These are phyloP conservation scores for Leptomonas pyrrhocoris DNA, from an alignment of 208 protist genomes.

Conservation along the genomic window DNA sequence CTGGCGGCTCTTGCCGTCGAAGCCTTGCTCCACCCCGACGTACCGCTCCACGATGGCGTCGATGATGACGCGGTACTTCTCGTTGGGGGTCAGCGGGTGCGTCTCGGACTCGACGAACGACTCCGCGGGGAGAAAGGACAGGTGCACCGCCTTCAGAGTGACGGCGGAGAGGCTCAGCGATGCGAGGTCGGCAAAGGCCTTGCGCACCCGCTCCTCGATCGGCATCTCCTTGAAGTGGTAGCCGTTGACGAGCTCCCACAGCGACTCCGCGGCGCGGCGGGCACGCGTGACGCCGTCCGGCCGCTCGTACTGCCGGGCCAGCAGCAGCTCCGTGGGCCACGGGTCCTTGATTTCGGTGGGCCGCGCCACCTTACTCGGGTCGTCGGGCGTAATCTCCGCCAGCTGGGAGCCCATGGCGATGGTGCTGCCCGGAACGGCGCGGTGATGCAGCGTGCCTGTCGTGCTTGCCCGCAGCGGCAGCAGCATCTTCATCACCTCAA, in stretches of 20 bases:
- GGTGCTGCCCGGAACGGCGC: constrained; percentile 86
- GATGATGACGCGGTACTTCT: constrained; percentile 65
- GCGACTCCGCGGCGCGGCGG: constrained; percentile 61
- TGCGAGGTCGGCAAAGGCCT: constrained; percentile 64
- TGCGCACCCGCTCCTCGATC: constrained; percentile 51
- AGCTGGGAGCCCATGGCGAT: constrained; percentile 94
- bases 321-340: constrained; percentile 65
- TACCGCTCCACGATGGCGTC: constrained; percentile 72
- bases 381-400: constrained; percentile 92
- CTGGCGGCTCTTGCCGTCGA: constrained; percentile 70
- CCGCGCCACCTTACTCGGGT: constrained; percentile 85
- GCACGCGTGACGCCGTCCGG: constrained; percentile 66
- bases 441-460: constrained; percentile 78
- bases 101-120: constrained; percentile 12
- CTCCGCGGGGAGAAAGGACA: constrained; percentile 46
- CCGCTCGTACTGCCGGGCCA: constrained; percentile 55
- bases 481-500: constrained; percentile 99
- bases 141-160: constrained; percentile 50
- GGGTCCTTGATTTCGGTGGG: constrained; percentile 60
- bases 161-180: constrained; percentile 74
- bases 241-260: constrained; percentile 75
- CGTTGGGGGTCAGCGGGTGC: constrained; percentile 48
- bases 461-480: constrained; percentile 89
- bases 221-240: constrained; percentile 69
- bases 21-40: constrained; percentile 63